Percentiles rank a stretch among this genome's conserved stretches.
Evolutionary conservation across 345 rosid species (phyloP).

Genomic region (Populus davidiana): DNA sequence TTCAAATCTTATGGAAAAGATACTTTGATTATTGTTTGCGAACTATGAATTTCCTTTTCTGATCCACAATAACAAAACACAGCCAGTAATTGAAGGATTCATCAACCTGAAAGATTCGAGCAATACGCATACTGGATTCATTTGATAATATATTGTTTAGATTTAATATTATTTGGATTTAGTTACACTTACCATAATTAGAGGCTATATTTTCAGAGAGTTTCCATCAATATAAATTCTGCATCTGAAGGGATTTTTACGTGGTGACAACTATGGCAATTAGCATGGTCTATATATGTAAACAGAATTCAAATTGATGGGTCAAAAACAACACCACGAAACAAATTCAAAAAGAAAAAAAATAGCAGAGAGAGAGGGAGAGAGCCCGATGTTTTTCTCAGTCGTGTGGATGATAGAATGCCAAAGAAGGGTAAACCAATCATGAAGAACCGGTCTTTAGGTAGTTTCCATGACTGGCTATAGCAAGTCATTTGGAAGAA

Average conservation of each 20-base stretch:
- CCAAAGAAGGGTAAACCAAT: slow-evolving; percentile 13
- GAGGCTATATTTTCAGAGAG: not conserved
- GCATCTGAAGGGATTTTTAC: not conserved
- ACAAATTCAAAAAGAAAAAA: not conserved
- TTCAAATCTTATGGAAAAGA: no score
- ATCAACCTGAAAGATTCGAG: not conserved
- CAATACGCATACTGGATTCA: not conserved
- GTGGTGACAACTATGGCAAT: not conserved
- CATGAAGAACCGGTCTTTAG: slow-evolving; percentile 19
- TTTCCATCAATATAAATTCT: not conserved
- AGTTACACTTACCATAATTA: not conserved
- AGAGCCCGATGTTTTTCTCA: slow-evolving; percentile 11
- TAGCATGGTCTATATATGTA: not conserved
- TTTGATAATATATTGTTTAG: not conserved
- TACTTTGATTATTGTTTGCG: not conserved
- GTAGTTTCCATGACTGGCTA: slow-evolving; percentile 3
- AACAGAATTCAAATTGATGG: not conserved
- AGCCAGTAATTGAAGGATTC: not conserved
- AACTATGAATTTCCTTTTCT: not conserved
- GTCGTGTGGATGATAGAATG: not conserved
- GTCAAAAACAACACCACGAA: not conserved
- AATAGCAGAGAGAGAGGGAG: not conserved
- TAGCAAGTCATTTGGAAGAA: slow-evolving; percentile 1
- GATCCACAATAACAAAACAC: not conserved
- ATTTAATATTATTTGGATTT: not conserved